A percentile compares a stretch with the other conserved stretches of the same genome.
These are phyloP conservation scores for Garcia nutans DNA, from an alignment of 345 rosid genomes.

Conservation along the genomic window DNA sequence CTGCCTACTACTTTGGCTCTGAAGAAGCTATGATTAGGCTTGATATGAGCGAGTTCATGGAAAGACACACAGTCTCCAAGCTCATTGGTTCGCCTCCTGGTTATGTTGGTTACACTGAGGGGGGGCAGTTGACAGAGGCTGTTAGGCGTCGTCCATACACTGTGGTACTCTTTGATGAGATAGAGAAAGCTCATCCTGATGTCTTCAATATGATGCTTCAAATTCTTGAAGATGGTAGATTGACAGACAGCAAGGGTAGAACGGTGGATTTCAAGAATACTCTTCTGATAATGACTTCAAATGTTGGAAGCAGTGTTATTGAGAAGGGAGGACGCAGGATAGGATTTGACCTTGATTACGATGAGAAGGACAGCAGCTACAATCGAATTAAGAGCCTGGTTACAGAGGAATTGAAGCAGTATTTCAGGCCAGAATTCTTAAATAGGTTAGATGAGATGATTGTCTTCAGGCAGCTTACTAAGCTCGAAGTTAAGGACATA, in stretches of 20 bases:
- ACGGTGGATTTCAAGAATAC: slow-evolving; percentile 98
- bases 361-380: slow-evolving; percentile 93
- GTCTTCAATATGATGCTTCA: slow-evolving; percentile 99
- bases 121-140: slow-evolving; percentile 96
- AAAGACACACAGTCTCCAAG: slow-evolving; percentile 92
- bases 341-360: slow-evolving; percentile 88
- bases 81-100: slow-evolving; percentile 99
- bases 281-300: slow-evolving; percentile 94
- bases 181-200: slow-evolving; percentile 97
- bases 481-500: slow-evolving; percentile 87
- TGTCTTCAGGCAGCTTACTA: slow-evolving; percentile 87
- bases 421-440: slow-evolving; percentile 92
- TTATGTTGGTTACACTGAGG: slow-evolving; percentile 96
- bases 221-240: slow-evolving; percentile 93
- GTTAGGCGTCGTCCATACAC: slow-evolving; percentile 94
- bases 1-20: slow-evolving; percentile 94
- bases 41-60: slow-evolving; percentile 99
- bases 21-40: slow-evolving; percentile 98
- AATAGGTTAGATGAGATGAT: slow-evolving; percentile 97
- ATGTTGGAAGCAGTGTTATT: slow-evolving; percentile 93
- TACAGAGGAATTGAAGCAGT: slow-evolving; percentile 84
- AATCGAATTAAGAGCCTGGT: slow-evolving; percentile 89
- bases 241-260: slow-evolving; percentile 98
- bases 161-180: slow-evolving; percentile 91
- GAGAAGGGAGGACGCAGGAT: slow-evolving; percentile 90